These are phyloP conservation scores for Eimeria brunetti DNA, from an alignment of 169 alveolate species.

Conservation along the genomic window DNA sequence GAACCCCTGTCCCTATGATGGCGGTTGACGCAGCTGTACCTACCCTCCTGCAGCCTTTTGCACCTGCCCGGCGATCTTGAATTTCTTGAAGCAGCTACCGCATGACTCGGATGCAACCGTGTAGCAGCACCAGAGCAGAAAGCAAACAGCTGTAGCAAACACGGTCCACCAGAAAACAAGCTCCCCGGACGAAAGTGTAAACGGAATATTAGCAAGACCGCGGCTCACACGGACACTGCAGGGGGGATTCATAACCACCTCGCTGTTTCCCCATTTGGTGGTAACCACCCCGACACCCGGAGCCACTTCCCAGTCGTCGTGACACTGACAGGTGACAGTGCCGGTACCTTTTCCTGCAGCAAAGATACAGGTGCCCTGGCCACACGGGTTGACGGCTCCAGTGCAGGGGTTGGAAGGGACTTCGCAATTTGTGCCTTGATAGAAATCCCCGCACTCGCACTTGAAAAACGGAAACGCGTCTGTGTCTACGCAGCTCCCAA, in stretches of 20 bases:
- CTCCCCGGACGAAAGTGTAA: conserved; percentile 71
- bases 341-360: conserved; percentile 79
- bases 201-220: conserved; percentile 67
- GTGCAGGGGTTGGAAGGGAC: conserved; percentile 76
- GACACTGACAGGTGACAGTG: conserved; percentile 75
- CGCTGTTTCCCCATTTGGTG: conserved; percentile 76
- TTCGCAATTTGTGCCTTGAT: conserved; percentile 71
- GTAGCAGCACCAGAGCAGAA: conserved; percentile 79
- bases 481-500: conserved; percentile 63
- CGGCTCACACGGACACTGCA: conserved; percentile 73
- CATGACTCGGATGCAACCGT: conserved; percentile 72
- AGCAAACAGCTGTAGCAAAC: conserved; percentile 39
- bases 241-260: conserved; percentile 68
- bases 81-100: conserved; percentile 24
- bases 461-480: conserved; percentile 67
- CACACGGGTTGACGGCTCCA: conserved; percentile 76
- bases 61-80: conserved; percentile 32
- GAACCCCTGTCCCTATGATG: neutral
- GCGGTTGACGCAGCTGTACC: neutral
- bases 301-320: conserved; percentile 74
- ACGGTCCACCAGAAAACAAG: conserved; percentile 76
- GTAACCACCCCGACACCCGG: conserved; percentile 61
- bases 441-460: conserved; percentile 80
- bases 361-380: conserved; percentile 74
- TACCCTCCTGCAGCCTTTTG: conserved; percentile 39